phyloP scores from a whole-genome alignment of 2,329 filamentous ascomycete species.

The Paraphoma sp. region DNA sequence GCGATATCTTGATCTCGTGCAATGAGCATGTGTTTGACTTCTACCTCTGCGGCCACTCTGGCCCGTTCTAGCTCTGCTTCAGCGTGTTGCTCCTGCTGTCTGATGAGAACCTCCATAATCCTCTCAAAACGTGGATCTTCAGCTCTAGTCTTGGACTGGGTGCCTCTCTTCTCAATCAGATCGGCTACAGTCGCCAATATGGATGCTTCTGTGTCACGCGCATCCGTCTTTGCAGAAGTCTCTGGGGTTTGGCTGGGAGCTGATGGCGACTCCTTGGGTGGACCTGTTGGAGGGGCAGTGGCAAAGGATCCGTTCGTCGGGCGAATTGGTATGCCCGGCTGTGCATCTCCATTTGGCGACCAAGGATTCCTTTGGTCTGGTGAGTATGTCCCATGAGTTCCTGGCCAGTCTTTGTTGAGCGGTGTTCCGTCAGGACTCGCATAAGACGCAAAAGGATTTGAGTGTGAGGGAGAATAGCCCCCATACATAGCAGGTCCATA shows the following conservation, averaged over 20 bases:
- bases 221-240: neutral
- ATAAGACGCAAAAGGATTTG: no score
- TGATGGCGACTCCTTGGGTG: neutral
- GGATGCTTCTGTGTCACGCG: neutral
- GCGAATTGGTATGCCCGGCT: no score
- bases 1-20: neutral
- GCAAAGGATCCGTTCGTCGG: no score
- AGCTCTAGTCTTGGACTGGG: no score
- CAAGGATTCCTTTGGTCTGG: no score
- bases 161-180: neutral
- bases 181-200: neutral
- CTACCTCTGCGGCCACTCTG: conserved; percentile 1
- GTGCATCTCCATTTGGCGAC: no score
- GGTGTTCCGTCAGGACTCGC: no score
- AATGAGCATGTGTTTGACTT: conserved; percentile 3
- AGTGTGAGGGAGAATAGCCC: no score
- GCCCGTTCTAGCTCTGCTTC: conserved; percentile 6
- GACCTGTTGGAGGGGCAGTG: no score
- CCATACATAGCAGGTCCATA: no score
- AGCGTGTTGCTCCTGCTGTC: conserved; percentile 10
- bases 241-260: neutral
- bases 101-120: conserved; percentile 9
- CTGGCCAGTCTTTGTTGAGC: no score
- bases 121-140: conserved; percentile 7
- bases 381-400: no score